Evolutionary conservation across 441 rosid species (phyloP).

Genomic region (Pelargonium citronellum): DNA sequence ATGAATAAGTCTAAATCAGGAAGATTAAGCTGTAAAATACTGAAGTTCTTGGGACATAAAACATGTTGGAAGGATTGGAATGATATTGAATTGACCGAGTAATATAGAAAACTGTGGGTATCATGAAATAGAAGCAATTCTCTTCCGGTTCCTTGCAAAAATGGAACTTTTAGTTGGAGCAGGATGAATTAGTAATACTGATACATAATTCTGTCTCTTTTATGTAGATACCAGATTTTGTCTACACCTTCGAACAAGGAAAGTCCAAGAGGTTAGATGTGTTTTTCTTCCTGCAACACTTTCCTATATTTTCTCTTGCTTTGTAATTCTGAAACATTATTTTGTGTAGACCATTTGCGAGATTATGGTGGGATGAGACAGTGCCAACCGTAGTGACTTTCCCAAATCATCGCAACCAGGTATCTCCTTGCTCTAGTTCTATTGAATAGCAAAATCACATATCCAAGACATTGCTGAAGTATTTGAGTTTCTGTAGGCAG

Average conservation of each 20-base stretch:
- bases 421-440: conserved; percentile 17
- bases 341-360: conserved; percentile 59
- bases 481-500: background rate
- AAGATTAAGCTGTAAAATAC: conserved; percentile 4
- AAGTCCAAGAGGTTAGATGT: conserved; percentile 9
- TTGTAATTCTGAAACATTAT: background rate
- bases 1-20: background rate
- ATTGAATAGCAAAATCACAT: conserved; percentile 13
- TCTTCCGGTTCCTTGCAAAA: background rate
- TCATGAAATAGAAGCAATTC: background rate
- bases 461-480: background rate
- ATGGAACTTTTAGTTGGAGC: background rate
- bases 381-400: conserved; percentile 72
- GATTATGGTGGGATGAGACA: conserved; percentile 98
- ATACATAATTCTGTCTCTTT: background rate
- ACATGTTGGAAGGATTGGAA: background rate
- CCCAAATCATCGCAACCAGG: conserved; percentile 66
- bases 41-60: background rate
- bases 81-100: background rate
- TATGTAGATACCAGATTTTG: conserved; percentile 51
- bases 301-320: background rate
- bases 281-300: background rate
- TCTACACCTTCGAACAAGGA: conserved; percentile 8
- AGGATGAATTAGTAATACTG: conserved; percentile 1
- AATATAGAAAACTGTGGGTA: background rate